Evolutionary conservation across 78 protist species (phyloP).

Genomic region (Isochrysis galbana): DNA sequence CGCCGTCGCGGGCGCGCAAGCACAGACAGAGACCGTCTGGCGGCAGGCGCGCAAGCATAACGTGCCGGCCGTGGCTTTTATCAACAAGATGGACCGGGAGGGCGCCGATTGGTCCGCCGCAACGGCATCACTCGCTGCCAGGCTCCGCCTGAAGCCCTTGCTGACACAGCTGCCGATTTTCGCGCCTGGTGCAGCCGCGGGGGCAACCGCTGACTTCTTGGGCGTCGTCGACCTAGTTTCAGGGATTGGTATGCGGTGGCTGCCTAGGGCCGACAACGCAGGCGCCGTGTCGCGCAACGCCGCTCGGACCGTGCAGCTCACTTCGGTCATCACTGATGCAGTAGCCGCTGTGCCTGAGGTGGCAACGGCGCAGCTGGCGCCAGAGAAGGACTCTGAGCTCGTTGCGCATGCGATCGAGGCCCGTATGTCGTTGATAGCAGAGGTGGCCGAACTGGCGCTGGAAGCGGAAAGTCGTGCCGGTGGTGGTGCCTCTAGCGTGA

Average conservation of each 20-base stretch:
- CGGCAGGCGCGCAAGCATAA: conserved; percentile 54
- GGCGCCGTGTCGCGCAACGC: not conserved
- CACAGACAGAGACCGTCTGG: conserved; percentile 88
- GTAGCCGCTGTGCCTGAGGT: no score
- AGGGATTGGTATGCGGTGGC: conserved; percentile 46
- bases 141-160: conserved; percentile 79
- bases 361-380: no score
- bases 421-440: no score
- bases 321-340: no score
- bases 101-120: conserved; percentile 45
- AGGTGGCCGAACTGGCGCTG: no score
- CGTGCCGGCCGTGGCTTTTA: conserved; percentile 89
- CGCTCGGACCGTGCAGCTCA: no score
- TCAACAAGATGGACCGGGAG: conserved; percentile 92
- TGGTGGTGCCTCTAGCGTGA: no score
- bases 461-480: no score
- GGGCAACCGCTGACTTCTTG: not conserved
- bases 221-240: conserved; percentile 77
- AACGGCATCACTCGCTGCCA: conserved; percentile 50
- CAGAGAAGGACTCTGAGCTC: no score
- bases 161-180: conserved; percentile 59
- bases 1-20: conserved; percentile 19
- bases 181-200: not conserved
- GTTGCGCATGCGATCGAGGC: no score
- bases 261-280: not conserved